A percentile compares a stretch with the other conserved stretches of the same genome.
Evolutionary conservation across 148 eudicot genomes (phyloP).

Genomic region (Arctostaphylos glauca): DNA sequence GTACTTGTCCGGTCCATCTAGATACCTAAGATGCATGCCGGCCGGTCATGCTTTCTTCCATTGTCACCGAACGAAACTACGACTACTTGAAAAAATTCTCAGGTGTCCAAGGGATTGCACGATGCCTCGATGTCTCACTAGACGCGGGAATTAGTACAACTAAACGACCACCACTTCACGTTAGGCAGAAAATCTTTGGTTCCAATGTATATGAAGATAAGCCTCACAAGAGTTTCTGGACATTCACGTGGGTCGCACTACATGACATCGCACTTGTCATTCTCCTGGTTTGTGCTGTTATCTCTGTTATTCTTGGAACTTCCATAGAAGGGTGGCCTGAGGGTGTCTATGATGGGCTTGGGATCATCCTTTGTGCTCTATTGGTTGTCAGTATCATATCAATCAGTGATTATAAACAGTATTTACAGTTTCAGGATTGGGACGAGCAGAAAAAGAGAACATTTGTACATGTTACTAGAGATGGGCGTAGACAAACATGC

Average conservation of each 20-base stretch:
- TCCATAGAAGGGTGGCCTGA: slow-evolving; percentile 85
- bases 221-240: background rate
- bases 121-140: too few species aligned
- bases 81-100: too few species aligned
- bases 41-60: too few species aligned
- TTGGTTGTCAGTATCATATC: slow-evolving; percentile 88
- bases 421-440: slow-evolving; percentile 80
- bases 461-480: slow-evolving; percentile 74
- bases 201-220: too few species aligned
- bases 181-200: too few species aligned
- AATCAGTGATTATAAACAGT: slow-evolving; percentile 82
- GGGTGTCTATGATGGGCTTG: slow-evolving; percentile 85
- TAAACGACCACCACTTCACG: too few species aligned
- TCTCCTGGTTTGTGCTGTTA: slow-evolving; percentile 86
- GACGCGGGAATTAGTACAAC: too few species aligned
- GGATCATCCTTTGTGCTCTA: slow-evolving; percentile 69
- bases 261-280: slow-evolving; percentile 88
- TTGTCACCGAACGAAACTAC: too few species aligned
- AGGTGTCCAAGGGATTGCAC: too few species aligned
- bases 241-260: slow-evolving; percentile 68
- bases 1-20: too few species aligned
- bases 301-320: slow-evolving; percentile 80
- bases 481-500: slow-evolving; percentile 64
- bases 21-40: too few species aligned
- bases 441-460: slow-evolving; percentile 92